Evolutionary conservation across 306 rosid genomes (phyloP).

Genomic region (Quercus variabilis): DNA sequence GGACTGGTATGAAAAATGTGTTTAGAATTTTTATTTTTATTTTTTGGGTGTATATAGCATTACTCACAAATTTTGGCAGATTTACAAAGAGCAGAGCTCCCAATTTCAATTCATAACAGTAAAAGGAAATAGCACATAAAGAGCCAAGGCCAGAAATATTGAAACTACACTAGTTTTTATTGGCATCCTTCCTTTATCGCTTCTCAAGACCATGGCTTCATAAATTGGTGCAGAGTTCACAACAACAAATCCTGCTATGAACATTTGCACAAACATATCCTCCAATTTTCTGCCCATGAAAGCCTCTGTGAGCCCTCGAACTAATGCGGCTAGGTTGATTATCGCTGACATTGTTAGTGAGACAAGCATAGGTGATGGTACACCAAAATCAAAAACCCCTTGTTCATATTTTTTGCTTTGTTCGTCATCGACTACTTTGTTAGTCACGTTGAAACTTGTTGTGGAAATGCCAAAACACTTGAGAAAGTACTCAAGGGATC

Average conservation of each 20-base stretch:
- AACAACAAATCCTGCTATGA: constrained; percentile 25
- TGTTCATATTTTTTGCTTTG: constrained; percentile 41
- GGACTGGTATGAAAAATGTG: no score
- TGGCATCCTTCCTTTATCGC: constrained; percentile 29
- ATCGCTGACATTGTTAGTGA: constrained; percentile 26
- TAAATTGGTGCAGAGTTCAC: constrained; percentile 33
- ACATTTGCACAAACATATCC: constrained; percentile 17
- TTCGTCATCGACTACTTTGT: constrained; percentile 33
- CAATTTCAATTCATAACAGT: background rate
- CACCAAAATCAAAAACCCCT: constrained; percentile 38
- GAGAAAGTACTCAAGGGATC: constrained; percentile 17
- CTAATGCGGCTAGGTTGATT: constrained; percentile 27
- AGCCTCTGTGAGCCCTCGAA: constrained; percentile 2
- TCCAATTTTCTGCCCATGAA: constrained; percentile 8
- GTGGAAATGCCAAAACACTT: constrained; percentile 21
- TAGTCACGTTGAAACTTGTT: constrained; percentile 34
- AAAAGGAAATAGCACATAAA: background rate
- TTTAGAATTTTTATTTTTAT: no score
- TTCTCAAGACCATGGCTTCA: constrained; percentile 28
- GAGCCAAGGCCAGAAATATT: background rate
- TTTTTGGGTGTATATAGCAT: no score
- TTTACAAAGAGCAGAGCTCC: background rate
- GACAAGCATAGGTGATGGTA: constrained; percentile 32
- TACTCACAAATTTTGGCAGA: no score
- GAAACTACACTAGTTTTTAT: constrained; percentile 2